Evolutionary conservation across 176 grass and related monocot genomes (phyloP).

Genomic region (Triticum monococcum): DNA sequence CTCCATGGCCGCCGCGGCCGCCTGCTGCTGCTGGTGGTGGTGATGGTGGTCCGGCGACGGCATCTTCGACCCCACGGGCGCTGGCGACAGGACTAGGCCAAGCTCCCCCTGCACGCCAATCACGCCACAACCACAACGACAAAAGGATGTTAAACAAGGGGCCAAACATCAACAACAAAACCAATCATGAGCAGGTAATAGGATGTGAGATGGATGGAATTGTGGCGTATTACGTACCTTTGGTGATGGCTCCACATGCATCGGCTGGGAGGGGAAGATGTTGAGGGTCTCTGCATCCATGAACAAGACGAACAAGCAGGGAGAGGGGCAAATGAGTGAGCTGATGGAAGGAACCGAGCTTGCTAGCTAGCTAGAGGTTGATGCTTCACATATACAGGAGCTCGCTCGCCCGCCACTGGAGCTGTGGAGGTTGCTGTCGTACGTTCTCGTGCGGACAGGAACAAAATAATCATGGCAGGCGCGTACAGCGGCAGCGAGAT

Average conservation of each 20-base stretch:
- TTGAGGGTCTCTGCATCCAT: slow-evolving; percentile 98
- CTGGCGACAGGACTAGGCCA: slow-evolving; percentile 67
- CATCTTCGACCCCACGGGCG: slow-evolving; percentile 67
- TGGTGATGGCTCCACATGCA: slow-evolving; percentile 69
- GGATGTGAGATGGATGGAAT: background rate
- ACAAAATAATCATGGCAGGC: slow-evolving; percentile 47
- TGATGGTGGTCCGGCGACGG: slow-evolving; percentile 42
- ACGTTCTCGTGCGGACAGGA: slow-evolving; percentile 27
- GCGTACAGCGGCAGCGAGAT: background rate
- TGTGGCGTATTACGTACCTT: slow-evolving; percentile 37
- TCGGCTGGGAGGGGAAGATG: slow-evolving; percentile 98
- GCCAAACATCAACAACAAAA: background rate
- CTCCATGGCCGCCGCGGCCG: slow-evolving; percentile 51
- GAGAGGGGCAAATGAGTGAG: slow-evolving; percentile 11
- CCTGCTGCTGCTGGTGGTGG: slow-evolving; percentile 33
- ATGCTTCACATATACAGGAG: background rate
- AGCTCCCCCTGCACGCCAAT: slow-evolving; percentile 54
- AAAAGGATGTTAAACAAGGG: background rate
- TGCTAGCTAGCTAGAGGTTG: background rate
- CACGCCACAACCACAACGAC: background rate
- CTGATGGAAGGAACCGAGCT: slow-evolving; percentile 4
- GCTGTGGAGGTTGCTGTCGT: background rate
- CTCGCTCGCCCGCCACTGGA: background rate
- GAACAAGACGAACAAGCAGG: slow-evolving; percentile 33
- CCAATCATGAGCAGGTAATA: background rate